These are phyloP conservation scores for Beta vulgaris DNA, from an alignment of 148 eudicot species.

Conservation along the genomic window DNA sequence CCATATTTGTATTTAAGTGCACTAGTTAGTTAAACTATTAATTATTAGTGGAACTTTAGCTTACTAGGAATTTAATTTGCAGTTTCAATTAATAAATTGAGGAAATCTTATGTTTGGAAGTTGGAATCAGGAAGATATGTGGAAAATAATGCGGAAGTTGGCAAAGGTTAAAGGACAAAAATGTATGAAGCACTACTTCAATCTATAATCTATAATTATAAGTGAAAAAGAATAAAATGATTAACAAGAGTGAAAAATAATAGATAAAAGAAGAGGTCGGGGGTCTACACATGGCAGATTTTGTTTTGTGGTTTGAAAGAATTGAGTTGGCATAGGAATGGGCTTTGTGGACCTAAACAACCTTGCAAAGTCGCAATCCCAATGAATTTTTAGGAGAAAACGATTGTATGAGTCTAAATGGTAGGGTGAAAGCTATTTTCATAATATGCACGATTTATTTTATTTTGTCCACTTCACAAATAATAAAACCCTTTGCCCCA, in stretches of 20 bases:
- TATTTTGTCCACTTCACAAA: no score
- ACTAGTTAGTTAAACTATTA: no score
- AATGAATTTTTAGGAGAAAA: constrained; percentile 10
- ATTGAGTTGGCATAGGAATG: constrained; percentile 35
- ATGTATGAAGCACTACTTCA: background rate
- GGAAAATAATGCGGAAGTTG: constrained; percentile 16
- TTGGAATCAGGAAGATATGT: constrained; percentile 23
- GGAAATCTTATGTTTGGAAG: constrained; percentile 24
- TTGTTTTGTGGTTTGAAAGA: constrained; percentile 26
- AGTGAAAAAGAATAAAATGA: constrained; percentile 12
- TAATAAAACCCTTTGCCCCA: no score
- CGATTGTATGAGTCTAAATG: background rate
- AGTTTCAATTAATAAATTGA: background rate
- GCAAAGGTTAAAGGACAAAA: constrained; percentile 17
- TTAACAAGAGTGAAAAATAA: constrained; percentile 7
- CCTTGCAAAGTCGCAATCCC: constrained; percentile 27
- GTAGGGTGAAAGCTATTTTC: background rate
- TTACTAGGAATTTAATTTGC: constrained; percentile 10
- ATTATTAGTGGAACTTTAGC: constrained; percentile 23
- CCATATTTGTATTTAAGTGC: no score
- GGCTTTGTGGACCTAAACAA: constrained; percentile 31
- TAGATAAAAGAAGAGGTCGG: constrained; percentile 8
- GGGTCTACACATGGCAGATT: constrained; percentile 19
- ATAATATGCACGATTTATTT: no score
- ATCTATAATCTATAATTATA: background rate